These are phyloP conservation scores for Pseudogymnoascus sp. DNA, from an alignment of 2,329 filamentous ascomycete species.

Conservation along the genomic window DNA sequence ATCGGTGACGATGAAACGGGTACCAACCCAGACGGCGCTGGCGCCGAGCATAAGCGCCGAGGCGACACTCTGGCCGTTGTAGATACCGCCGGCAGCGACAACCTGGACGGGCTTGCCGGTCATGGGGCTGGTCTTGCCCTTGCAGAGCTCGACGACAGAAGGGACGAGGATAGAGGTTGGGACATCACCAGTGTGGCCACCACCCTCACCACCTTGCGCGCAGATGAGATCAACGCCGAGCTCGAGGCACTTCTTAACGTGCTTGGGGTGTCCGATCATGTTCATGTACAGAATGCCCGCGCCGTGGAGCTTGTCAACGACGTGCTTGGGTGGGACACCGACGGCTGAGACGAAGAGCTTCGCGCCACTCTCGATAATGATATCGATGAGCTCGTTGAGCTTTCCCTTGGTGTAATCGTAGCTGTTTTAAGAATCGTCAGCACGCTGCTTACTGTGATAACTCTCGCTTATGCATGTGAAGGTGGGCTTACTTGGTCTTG, in stretches of 20 bases:
- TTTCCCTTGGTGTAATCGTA: constrained; percentile 99
- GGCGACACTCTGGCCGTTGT: constrained; percentile 84
- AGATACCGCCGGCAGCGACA: constrained; percentile 87
- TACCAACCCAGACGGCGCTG: constrained; percentile 90
- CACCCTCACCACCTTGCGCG: constrained; percentile 95
- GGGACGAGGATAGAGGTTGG: constrained; percentile 90
- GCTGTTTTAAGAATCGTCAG: constrained; percentile 43
- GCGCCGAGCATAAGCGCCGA: constrained; percentile 90
- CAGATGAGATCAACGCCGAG: constrained; percentile 94
- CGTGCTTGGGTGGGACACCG: constrained; percentile 79
- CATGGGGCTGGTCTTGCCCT: constrained; percentile 76
- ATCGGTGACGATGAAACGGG: constrained; percentile 85
- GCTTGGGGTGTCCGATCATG: constrained; percentile 99
- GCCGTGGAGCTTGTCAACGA: constrained; percentile 86
- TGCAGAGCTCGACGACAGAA: constrained; percentile 74
- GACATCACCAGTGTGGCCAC: constrained; percentile 91
- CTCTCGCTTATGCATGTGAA: constrained; percentile 2
- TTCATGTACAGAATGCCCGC: constrained; percentile 95
- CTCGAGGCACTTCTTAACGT: constrained; percentile 91
- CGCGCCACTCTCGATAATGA: constrained; percentile 86
- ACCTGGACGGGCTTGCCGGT: constrained; percentile 85
- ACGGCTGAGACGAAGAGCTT: constrained; percentile 96
- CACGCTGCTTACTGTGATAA: constrained; percentile 16
- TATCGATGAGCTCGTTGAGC: constrained; percentile 80
- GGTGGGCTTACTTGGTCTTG: constrained; percentile 70